These are phyloP conservation scores for Mycena amicta DNA, from an alignment of 768 basidiomycete species.

Conservation along the genomic window DNA sequence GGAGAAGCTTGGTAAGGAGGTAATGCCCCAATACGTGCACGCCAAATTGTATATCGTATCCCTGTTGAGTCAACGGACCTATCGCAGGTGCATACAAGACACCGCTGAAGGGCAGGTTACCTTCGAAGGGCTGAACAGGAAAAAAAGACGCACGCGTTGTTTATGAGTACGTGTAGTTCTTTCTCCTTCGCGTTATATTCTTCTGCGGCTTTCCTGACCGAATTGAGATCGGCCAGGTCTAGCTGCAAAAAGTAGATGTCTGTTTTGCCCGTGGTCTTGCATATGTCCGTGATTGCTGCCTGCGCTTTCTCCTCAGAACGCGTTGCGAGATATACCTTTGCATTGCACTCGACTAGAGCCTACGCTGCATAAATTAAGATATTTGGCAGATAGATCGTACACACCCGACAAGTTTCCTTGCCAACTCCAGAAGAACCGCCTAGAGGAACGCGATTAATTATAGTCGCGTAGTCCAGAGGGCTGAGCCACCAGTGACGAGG, in stretches of 20 bases:
- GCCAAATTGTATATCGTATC: conserved; percentile 40
- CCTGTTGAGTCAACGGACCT: conserved; percentile 32
- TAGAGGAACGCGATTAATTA: no score
- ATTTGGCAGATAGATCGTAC: background rate
- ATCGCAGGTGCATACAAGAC: conserved; percentile 33
- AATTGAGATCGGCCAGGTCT: conserved; percentile 37
- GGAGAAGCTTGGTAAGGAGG: conserved; percentile 33
- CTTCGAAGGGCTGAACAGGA: background rate
- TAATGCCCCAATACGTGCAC: conserved; percentile 36
- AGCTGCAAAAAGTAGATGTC: conserved; percentile 38
- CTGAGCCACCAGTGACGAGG: conserved; percentile 34
- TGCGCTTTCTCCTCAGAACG: conserved; percentile 36
- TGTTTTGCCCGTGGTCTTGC: conserved; percentile 41
- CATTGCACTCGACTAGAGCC: conserved; percentile 44
- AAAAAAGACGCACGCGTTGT: conserved; percentile 31
- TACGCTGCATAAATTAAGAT: conserved; percentile 18
- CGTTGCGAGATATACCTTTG: conserved; percentile 50
- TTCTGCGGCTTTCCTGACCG: conserved; percentile 34
- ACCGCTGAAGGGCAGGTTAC: conserved; percentile 23
- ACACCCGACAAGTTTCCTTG: conserved; percentile 27
- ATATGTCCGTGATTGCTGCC: conserved; percentile 43
- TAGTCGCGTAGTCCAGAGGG: no score
- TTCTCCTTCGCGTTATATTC: conserved; percentile 33
- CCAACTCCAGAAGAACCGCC: no score
- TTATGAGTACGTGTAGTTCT: conserved; percentile 35